Conservation (phyloP, 257 asterid species). For the Gardenia jasminoides region DNA sequence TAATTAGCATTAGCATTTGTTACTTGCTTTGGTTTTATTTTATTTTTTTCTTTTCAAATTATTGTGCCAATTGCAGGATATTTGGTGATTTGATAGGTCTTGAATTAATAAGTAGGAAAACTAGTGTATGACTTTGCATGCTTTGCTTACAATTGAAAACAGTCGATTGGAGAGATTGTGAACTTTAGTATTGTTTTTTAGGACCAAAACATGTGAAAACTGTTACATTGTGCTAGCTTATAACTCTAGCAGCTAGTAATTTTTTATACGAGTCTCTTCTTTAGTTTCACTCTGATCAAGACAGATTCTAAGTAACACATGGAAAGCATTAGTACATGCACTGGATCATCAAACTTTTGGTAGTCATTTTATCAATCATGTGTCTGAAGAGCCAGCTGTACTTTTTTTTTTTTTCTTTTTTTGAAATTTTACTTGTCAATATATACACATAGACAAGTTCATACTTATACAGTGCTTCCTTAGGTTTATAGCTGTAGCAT, state of each 20-base stretch:
- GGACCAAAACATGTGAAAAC: neutral
- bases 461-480: neutral
- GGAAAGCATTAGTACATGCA: neutral
- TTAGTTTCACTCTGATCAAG: neutral
- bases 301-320: neutral
- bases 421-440: neutral
- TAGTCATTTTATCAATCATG: neutral
- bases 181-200: neutral
- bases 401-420: neutral
- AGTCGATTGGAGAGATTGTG: neutral
- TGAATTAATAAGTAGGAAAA: neutral
- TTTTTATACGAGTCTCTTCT: neutral
- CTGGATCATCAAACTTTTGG: neutral
- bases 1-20: neutral
- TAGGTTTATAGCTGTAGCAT: neutral
- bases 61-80: neutral
- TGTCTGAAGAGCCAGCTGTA: neutral
- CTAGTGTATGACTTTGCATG: neutral
- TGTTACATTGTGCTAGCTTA: no score
- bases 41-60: neutral
- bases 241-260: neutral
- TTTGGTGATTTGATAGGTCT: neutral
- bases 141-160: neutral
- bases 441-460: neutral
- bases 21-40: neutral